Evolutionary conservation across 306 rosid species (phyloP).

Genomic region (Luffa aegyptiaca): DNA sequence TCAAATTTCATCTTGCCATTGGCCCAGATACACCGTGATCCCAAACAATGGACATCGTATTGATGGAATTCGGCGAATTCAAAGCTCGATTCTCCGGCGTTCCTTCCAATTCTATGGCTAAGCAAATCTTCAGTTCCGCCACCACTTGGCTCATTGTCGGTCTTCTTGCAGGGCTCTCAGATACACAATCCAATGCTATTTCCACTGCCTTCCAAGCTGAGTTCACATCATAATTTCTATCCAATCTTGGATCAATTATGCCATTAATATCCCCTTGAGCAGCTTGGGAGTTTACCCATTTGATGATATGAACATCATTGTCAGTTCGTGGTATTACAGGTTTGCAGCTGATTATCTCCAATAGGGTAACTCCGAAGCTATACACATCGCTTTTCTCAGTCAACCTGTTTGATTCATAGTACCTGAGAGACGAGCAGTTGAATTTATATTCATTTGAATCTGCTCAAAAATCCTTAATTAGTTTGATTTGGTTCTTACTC

Average conservation of each 20-base stretch:
- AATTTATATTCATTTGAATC: not conserved
- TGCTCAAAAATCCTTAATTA: not conserved
- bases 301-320: constrained; percentile 6
- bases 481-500: constrained; percentile 6
- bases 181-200: constrained; percentile 13
- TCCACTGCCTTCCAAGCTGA: constrained; percentile 25
- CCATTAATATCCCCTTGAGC: constrained; percentile 5
- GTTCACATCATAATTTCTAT: constrained; percentile 6
- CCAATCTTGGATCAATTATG: constrained; percentile 11
- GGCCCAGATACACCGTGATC: not conserved
- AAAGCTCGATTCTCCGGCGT: not conserved
- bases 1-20: not conserved
- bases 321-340: not conserved
- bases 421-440: constrained; percentile 3
- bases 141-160: constrained; percentile 21
- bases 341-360: constrained; percentile 14
- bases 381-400: constrained; percentile 24
- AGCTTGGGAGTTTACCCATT: constrained; percentile 16
- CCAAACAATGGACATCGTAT: not conserved
- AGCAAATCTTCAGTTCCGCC: constrained; percentile 12
- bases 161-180: not conserved
- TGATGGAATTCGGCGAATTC: not conserved
- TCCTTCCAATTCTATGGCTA: constrained; percentile 5
- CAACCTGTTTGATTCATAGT: constrained; percentile 7
- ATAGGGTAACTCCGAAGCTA: constrained; percentile 17